phyloP scores from a whole-genome alignment of 805 yeast genomes.

The Debaryomyces maramus region DNA sequence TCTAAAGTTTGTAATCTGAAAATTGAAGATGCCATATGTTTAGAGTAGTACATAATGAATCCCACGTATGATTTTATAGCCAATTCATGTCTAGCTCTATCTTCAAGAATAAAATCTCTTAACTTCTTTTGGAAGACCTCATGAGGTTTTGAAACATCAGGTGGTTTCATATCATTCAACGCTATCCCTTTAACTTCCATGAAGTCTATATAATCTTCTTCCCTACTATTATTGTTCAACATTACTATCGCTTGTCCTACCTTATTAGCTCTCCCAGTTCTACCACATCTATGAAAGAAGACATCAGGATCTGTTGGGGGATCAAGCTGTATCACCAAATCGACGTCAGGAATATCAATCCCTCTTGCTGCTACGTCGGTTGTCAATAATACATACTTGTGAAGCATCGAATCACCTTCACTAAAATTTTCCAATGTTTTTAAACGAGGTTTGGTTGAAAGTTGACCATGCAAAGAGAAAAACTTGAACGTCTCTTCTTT shows the following conservation, averaged over 20 bases:
- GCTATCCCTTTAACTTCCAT: conserved; percentile 66
- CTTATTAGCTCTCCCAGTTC: conserved; percentile 91
- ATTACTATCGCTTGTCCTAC: conserved; percentile 78
- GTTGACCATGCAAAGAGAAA: conserved; percentile 86
- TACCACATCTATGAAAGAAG: conserved; percentile 90
- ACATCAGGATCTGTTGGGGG: conserved; percentile 93
- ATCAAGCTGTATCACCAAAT: conserved; percentile 87
- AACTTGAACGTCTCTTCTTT: conserved; percentile 40
- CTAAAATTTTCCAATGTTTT: conserved; percentile 68
- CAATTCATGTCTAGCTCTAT: conserved; percentile 78
- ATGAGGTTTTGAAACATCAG: conserved; percentile 26
- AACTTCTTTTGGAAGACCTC: conserved; percentile 24
- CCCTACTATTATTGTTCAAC: conserved; percentile 68
- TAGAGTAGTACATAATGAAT: conserved; percentile 77
- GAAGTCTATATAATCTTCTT: conserved; percentile 78
- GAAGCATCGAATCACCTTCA: conserved; percentile 36
- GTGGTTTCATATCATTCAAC: conserved; percentile 41
- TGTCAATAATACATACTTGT: conserved; percentile 70
- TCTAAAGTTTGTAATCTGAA: conserved; percentile 75
- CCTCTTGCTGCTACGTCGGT: conserved; percentile 99
- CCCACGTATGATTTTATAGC: conserved; percentile 82
- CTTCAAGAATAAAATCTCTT: conserved; percentile 61
- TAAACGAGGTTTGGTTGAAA: conserved; percentile 75
- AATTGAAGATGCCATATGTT: conserved; percentile 85
- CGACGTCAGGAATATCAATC: conserved; percentile 92